Base-by-base conservation (phyloP, 192 early-diverging fungal species). In the Linnemannia hyalina region DNA sequence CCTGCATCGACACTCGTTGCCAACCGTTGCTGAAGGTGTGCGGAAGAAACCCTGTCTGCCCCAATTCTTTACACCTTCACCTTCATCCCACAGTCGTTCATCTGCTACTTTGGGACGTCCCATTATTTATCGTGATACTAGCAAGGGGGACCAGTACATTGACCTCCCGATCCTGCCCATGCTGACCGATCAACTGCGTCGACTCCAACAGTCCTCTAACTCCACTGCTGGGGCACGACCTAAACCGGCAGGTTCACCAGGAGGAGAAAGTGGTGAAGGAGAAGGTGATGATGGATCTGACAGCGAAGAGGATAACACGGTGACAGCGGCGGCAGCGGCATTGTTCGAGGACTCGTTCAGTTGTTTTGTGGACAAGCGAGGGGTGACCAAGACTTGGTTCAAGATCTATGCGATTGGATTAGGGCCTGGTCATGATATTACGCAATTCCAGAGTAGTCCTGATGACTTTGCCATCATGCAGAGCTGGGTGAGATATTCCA, bases 401-500 rank as follows among this genome's bases (percentile, higher is more conserved):
- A 91, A 90, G 75, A 92, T 93, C 38, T 91, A 88, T 78, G 90
- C 89, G 38, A 82, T 89, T 3, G 74, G 90, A 4, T 20, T 80
- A 42, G 88, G 88, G 26, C 92, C 92, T 7, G 87, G 77, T 36
- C 91, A 93, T 75, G 82, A 78, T 6, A 78, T 93, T 47, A 92
- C 88, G 1, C 80, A 91, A 54, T 93, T 91, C 46, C 91, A 93
- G 76, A 92, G 91, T 42, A 85, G 88, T 71, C 92, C 92, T 16
- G 92, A 93, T 74, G 80, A 92, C 65, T 93, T 93, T 76, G 70
- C 84, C 18, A 20, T 90, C 8, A 78, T 88, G 68, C 92, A 93
- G 52, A 91, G 91, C 63, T 93, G 92, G 92, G 92, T 93, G 87
- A 68, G 87, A 44, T 57, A 60, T 46, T 35, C 6, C 6, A 16